Conservation (phyloP, 257 asterid species). For the Plantago elongata region DNA sequence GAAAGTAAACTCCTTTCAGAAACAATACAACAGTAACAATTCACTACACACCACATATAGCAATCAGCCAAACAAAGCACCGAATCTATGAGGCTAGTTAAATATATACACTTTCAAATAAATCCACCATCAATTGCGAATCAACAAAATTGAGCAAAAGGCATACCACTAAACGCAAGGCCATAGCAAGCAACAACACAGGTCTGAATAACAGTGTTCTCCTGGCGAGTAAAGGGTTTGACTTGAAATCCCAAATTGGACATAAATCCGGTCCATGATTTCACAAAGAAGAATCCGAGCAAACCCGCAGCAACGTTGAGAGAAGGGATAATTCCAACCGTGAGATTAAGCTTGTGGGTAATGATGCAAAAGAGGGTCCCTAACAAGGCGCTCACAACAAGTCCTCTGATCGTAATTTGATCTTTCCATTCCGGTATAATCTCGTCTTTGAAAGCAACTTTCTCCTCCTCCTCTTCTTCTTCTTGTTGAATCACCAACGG, state of each 20-base stretch:
- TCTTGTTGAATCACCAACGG: conserved; percentile 43
- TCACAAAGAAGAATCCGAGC: conserved; percentile 86
- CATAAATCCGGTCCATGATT: conserved; percentile 63
- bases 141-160: neutral
- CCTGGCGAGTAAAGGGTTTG: conserved; percentile 78
- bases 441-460: conserved; percentile 20
- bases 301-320: conserved; percentile 95
- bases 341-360: conserved; percentile 88
- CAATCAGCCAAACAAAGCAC: too few relatives aligned
- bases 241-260: conserved; percentile 53
- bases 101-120: too few relatives aligned
- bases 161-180: conserved; percentile 81
- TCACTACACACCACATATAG: too few relatives aligned
- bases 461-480: conserved; percentile 15
- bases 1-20: too few relatives aligned
- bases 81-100: too few relatives aligned
- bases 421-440: conserved; percentile 78
- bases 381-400: conserved; percentile 70
- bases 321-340: conserved; percentile 89
- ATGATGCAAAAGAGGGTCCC: conserved; percentile 85
- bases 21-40: too few relatives aligned
- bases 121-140: neutral
- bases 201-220: conserved; percentile 91
- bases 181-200: conserved; percentile 98
- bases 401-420: conserved; percentile 86